Evolutionary conservation across 768 basidiomycete species (phyloP).

Genomic region (Trametes punicea): DNA sequence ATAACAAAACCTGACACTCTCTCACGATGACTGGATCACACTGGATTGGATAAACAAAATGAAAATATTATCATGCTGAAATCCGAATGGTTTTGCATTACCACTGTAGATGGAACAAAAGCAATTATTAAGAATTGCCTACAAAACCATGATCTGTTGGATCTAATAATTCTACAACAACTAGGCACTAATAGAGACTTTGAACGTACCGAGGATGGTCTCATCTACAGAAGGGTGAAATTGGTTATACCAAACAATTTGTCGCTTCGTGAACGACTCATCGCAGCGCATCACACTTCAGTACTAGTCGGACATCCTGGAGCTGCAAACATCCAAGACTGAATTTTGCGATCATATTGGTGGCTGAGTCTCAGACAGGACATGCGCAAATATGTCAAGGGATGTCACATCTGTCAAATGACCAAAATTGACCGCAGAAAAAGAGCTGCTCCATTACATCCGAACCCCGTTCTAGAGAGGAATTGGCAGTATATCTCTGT

Average conservation of each 20-base stretch:
- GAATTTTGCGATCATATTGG: conserved; percentile 27
- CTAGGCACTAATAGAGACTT: conserved; percentile 24
- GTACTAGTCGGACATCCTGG: conserved; percentile 29
- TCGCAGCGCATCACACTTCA: conserved; percentile 26
- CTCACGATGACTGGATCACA: neutral
- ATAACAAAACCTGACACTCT: conserved; percentile 8
- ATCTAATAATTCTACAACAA: conserved; percentile 30
- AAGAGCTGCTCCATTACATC: conserved; percentile 14
- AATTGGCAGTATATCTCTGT: conserved; percentile 9
- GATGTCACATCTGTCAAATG: conserved; percentile 29
- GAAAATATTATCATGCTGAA: neutral
- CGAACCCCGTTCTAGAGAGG: conserved; percentile 12
- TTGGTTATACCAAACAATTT: neutral
- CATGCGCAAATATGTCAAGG: conserved; percentile 25
- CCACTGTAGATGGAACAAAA: neutral
- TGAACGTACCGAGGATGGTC: conserved; percentile 28
- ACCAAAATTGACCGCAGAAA: conserved; percentile 23
- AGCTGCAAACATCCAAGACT: conserved; percentile 22
- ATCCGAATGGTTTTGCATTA: neutral
- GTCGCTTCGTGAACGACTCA: neutral
- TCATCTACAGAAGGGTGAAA: conserved; percentile 17
- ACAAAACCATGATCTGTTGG: conserved; percentile 24
- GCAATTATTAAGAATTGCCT: neutral
- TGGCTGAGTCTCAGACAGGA: conserved; percentile 28
- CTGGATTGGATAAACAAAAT: neutral